Evolutionary conservation across 768 basidiomycete species (phyloP), one percentile per base, ranked within the genome.

Genomic region (Strobilomyces echinocephalus): DNA sequence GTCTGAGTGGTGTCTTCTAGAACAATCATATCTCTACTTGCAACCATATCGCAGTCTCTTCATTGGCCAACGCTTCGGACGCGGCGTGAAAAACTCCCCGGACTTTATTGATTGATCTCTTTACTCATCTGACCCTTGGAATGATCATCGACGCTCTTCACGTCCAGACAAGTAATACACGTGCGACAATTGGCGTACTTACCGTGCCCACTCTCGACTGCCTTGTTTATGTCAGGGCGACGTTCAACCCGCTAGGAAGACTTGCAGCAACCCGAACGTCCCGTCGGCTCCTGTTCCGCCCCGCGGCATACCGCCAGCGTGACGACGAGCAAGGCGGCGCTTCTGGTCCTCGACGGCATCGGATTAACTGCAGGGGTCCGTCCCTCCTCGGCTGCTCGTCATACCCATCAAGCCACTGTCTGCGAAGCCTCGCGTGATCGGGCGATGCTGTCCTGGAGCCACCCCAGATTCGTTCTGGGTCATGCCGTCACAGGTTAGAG

Each of bases 381-480:
- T 49, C 16, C 24, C 43, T 43, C 20, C 38, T 48, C 36, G 35
- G 41, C 24, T 8, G 30, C 42, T 39, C 49, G 54, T 46, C 31
- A 53, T 46, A 8, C 33, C 34, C 42, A 57, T 63, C 63, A 65
- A 65, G 60, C 54, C 63, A 64, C 63, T 14, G 24, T 18, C 45
- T 26, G 41, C 26, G 11, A 8, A 35, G 40, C 38, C 46, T 49
- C 50, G 11, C 55, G 54, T 40, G 30, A 30, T 16, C 20, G 31
- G 31, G 33, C 7, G 33, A 28, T 33, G 34, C 5, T 20, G 26
- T 34, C n/a, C 8, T 14, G 52, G 30, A 31, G 38, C 15, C 24
- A 15, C 50, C 52, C 54, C 53, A 52, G 39, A 50, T 63, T 40
- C 49, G 59, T 50, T 47, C 20, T 50, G 30, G 52, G 38, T 16